Conservation (phyloP, 768 basidiomycete species). For the Kwoniella sp. region DNA sequence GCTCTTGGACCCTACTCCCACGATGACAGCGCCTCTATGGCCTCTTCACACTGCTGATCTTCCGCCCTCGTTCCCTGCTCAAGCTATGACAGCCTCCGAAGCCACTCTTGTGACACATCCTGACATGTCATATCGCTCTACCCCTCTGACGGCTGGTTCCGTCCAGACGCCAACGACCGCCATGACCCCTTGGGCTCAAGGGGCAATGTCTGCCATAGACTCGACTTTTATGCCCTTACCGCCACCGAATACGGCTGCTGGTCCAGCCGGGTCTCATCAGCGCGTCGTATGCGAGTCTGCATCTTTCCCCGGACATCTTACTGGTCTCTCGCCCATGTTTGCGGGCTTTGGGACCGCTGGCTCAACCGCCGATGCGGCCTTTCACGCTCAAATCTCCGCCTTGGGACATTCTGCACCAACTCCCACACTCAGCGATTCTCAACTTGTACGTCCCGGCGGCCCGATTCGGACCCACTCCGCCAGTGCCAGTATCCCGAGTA, state of each 20-base stretch:
- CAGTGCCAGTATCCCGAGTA: conserved; percentile 3
- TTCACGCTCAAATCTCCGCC: not conserved
- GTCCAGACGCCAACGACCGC: conserved; percentile 8
- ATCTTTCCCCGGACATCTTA: conserved; percentile 2
- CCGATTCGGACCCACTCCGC: conserved; percentile 16
- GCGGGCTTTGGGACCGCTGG: conserved; percentile 8
- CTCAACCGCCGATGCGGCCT: conserved; percentile 1
- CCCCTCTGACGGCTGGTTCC: not conserved
- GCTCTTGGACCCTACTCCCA: no score
- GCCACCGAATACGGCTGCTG: not conserved
- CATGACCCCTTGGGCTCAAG: conserved; percentile 5
- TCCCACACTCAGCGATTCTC: not conserved
- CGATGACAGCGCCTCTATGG: no score
- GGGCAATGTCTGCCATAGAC: conserved; percentile 5
- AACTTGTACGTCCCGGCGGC: conserved; percentile 7
- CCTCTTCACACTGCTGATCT: no score
- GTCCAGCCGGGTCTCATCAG: not conserved
- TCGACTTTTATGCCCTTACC: conserved; percentile 5
- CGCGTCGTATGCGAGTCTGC: not conserved
- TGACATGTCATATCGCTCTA: not conserved
- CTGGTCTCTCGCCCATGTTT: conserved; percentile 17
- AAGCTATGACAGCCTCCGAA: not conserved
- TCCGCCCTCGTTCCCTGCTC: no score
- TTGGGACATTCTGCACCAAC: not conserved
- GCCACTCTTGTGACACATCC: no score